Evolutionary conservation across 2,329 filamentous ascomycete species (phyloP).

Genomic region (Calonectria hongkongensis): DNA sequence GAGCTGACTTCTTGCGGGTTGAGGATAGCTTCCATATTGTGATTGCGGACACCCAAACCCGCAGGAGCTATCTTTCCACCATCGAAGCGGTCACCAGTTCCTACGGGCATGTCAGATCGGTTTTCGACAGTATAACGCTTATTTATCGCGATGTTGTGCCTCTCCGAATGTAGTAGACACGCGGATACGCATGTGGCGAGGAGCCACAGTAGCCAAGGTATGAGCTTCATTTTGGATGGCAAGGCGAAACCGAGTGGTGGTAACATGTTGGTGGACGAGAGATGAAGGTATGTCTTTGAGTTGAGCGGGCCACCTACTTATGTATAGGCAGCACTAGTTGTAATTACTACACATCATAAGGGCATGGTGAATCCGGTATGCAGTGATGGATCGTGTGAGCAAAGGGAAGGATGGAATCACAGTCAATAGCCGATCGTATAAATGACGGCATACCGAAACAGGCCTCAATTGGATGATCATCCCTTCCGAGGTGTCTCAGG

Average conservation of each 20-base stretch:
- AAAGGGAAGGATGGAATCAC: neutral
- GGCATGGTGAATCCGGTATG: conserved; percentile 1
- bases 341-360: neutral
- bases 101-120: conserved; percentile 61
- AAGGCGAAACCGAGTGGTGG: neutral
- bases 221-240: conserved; percentile 55
- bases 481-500: neutral
- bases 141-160: conserved; percentile 34
- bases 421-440: neutral
- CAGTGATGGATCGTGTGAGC: neutral
- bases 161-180: conserved; percentile 64
- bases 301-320: neutral
- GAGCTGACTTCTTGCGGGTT: conserved; percentile 67
- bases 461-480: neutral
- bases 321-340: neutral
- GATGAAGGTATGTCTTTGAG: neutral
- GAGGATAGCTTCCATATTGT: conserved; percentile 65
- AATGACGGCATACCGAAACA: neutral
- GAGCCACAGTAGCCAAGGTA: conserved; percentile 35
- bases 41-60: conserved; percentile 59
- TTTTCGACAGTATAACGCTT: conserved; percentile 37
- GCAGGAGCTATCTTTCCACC: conserved; percentile 60
- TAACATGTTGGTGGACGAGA: neutral
- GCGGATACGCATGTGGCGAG: conserved; percentile 53
- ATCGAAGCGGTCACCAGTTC: conserved; percentile 64